Evolutionary conservation across 306 rosid species (phyloP), one percentile per base, ranked within the genome.

Genomic region (Fagus crenata): DNA sequence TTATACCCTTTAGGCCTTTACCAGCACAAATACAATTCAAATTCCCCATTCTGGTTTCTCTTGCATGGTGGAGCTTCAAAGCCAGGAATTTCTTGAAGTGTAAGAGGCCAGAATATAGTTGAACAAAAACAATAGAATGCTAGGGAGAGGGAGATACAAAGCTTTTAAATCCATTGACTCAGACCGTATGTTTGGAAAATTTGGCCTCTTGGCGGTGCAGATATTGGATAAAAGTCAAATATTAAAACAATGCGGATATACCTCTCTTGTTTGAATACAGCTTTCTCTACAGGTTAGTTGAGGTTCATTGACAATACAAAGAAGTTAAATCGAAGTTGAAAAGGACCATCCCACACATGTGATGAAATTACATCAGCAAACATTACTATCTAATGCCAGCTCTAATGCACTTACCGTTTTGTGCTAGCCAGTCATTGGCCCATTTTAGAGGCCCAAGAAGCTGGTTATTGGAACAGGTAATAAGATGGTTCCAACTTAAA

Each of bases 241-340:
- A 72, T 73, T 31, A 17, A 64, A 75, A 65, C n/a, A 4, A 49
- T 53, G 41, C 1, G 74, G 61, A 28, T 17, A 56, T 60, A 51
- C 11, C 72, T 74, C 37, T 70, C 6, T 78, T 46, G 1, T 17
- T 8, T 31, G 9, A 51, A 1, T 18, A 1, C 69, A 15, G 7
- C 36, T 85, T 89, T 74, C 79, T 75, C 69, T 46, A 75, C 18
- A 81, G 75, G 89, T 88, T 88, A 85, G 90, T 80, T 37, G 18
- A 71, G 74, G 15, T 22, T 35, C 1, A 53, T 87, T 86, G 96
- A 89, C 80, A 85, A 78, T 31, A 28, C 36, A 22, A 15, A 72
- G 53, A 86, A 81, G 86, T 61, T 36, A 59, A 59, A 81, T 49
- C 84, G 53, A 87, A 89, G 73, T 79, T 77, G 92, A 87, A 69